Evolutionary conservation across 2,329 filamentous ascomycete species (phyloP), one percentile per base, ranked within the genome.

Genomic region (Fusarium sulawesiense): DNA sequence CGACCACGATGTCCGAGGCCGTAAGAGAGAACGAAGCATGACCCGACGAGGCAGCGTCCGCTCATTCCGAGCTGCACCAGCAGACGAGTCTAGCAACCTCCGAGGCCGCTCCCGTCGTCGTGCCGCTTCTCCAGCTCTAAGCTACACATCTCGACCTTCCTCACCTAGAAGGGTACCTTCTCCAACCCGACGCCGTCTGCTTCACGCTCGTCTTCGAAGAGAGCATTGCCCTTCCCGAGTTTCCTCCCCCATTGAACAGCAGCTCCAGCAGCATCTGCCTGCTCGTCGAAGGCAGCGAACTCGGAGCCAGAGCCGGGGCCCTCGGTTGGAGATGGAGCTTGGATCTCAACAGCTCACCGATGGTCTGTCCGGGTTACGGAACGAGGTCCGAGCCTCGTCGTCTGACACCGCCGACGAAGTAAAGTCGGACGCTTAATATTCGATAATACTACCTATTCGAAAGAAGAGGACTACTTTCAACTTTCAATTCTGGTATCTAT

Each of bases 161-260:
- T 81, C 80, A 8, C 78, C 79, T 7, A 69, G 77, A 18, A 70
- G 77, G 14, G 72, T 80, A 21, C 70, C 79, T 18, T 83, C 82
- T 5, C 82, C 83, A 14, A 80, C 79, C 29, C 80, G 80, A 60
- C 80, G 81, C 37, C 79, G 81, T 32, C 73, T 84, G 20, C 78
- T 84, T 18, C 79, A 80, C 59, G 79, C 81, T 42, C 76, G 81
- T 14, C 78, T 83, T 16, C 76, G 82, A 42, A 81, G 84, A 21
- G 83, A 83, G 68, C 83, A 84, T 65, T 83, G 81, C 61, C 81
- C 81, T 13, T 83, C 81, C 14, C 76, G 81, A 21, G 78, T 78
- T 20, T 68, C 77, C 3, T 80, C 80, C 8, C 79, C 79, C 4
- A 71, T 77, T 27, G 77, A 76, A n/a, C 75, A 78, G 67, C 74